These are phyloP conservation scores for Dipsacomyces acuminosporus DNA, from an alignment of 371 early-diverging fungal species.

Conservation along the genomic window DNA sequence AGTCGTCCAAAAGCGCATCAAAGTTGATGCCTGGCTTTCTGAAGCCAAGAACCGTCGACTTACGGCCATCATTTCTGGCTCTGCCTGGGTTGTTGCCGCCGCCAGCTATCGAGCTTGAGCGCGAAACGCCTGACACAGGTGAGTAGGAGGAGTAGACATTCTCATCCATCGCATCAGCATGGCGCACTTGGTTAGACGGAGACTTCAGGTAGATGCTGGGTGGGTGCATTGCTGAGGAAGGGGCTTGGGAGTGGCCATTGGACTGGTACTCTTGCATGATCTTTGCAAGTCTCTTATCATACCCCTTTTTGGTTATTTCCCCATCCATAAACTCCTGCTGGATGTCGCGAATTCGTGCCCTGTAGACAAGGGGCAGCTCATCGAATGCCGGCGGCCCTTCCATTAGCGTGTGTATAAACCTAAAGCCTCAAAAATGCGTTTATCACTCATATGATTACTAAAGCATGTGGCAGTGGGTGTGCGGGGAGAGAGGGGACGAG, in stretches of 20 bases:
- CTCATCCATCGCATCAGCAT: background rate
- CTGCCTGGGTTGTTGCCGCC: constrained; percentile 9
- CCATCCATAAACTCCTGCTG: constrained; percentile 62
- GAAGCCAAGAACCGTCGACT: constrained; percentile 32
- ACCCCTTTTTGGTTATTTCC: constrained; percentile 68
- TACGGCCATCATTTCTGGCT: constrained; percentile 31
- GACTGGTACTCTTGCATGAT: constrained; percentile 30
- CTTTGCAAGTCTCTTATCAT: constrained; percentile 54
- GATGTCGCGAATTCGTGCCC: constrained; percentile 53
- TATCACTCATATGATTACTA: no score
- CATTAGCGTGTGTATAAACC: no score
- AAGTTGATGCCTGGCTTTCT: constrained; percentile 42
- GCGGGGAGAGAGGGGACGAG: no score
- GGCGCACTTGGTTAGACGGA: constrained; percentile 8
- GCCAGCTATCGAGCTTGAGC: constrained; percentile 3
- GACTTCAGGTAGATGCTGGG: background rate
- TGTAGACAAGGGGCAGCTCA: constrained; percentile 39
- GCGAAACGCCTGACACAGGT: constrained; percentile 3
- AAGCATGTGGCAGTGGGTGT: no score
- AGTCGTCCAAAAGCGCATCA: constrained; percentile 35
- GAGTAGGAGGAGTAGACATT: no score
- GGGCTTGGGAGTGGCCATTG: constrained; percentile 2
- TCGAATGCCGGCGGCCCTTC: constrained; percentile 25
- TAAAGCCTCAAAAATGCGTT: no score
- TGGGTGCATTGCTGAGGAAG: background rate